Evolutionary conservation across 352 stramenopile genomes (phyloP), one percentile per base, ranked within the genome.

Genomic region (Globisporangium acanthophoron): DNA sequence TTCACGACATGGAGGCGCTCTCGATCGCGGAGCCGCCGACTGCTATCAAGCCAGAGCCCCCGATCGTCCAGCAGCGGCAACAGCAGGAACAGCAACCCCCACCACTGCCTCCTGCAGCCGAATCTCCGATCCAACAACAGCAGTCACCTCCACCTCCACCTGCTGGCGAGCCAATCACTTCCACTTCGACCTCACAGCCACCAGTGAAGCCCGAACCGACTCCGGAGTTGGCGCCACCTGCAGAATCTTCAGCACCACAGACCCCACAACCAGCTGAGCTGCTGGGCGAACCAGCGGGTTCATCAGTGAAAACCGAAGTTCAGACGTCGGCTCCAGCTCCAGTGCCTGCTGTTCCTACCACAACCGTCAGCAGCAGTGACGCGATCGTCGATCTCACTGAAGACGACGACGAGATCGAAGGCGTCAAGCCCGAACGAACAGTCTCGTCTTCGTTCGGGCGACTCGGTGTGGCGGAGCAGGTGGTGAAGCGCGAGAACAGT

Each of bases 321-420:
- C 20, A 54, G 27, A 7, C 51, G 35, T 16, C 35, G 24, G 21
- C 46, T 20, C 9, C 31, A 9, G 0, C 76, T 71, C 48, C 62
- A 73, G 24, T 66, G 71, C 48, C 59, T 54, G 20, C 64, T 74
- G 57, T n/a, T 31, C 37, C 54, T 12, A 31, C 45, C 24, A 3
- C 33, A 18, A 13, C 11, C 11, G 13, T 5, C 40, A 41, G 24
- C 41, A 43, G 45, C n/a, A 46, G 18, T 5, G 33, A 49, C 41
- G 44, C 51, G 2, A 37, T 73, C 0, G 60, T 77, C 27, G 69
- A 77, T 53, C 45, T 77, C 18, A 77, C 69, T 5, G 69, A 65
- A 33, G 69, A 73, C 48, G 59, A 58, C 29, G 46, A 58, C 7
- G 54, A 62, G 18, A 8, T 29, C 31, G 35, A 50, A 15, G 11